Evolutionary conservation across 208 protist genomes (phyloP), one percentile per base, ranked within the genome.

Genomic region (Trypanosoma avium): DNA sequence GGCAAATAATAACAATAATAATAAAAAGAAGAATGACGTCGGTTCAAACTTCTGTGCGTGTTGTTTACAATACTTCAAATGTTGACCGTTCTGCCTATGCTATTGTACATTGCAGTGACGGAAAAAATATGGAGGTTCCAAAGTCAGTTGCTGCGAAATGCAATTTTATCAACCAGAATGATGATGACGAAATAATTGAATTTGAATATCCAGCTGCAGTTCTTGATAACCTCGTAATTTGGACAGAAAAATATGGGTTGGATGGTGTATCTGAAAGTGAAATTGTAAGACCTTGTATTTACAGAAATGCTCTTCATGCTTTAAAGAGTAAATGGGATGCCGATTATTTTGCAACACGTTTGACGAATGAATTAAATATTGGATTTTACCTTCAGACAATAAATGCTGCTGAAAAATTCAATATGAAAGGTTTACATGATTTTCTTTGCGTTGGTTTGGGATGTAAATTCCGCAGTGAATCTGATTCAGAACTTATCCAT

Each of bases 401-500:
- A 60, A 84, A 77, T 26, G 82, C 83, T 12, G 88, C 88, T 4
- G 88, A 94, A 67, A 69, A 82, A 60, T 89, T 73, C 38, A 73
- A 68, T 49, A 84, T 94, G 68, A 61, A 79, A 26, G 88, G 84
- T 36, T 63, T 94, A 17, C 67, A 89, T 36, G 81, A 90, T 45
- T 90, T 92, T 50, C 78, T 92, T 70, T 68, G 61, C 48, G 72
- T 88, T 56, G 79, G 65, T 35, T 65, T 94, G 29, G 75, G 88
- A 55, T 94, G 88, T 79, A 87, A 82, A 52, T 72, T 94, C 4
- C 82, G 88, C 49, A 72, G 66, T 60, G 80, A 86, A 42, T 75
- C 82, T 32, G 79, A 90, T 24, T 29, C 48, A 45, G 67, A 50
- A 21, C 75, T 86, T 27, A 77, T 88, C 26, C 66, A 78, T 54